Evolutionary conservation across 2,329 filamentous ascomycete species (phyloP).

Genomic region (Fusarium nygamai): DNA sequence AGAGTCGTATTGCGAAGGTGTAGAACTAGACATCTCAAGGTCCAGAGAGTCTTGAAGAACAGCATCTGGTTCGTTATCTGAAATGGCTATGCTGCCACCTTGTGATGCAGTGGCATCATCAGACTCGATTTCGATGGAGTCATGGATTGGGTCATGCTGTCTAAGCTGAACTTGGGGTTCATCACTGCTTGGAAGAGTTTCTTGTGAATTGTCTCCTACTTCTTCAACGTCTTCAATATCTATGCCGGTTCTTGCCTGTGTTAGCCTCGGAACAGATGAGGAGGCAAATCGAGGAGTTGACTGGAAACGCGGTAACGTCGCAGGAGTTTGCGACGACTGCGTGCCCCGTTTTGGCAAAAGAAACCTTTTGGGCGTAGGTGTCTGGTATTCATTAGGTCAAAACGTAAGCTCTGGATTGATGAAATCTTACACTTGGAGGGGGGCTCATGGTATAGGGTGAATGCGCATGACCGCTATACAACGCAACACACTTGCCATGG

Average conservation of each 20-base stretch:
- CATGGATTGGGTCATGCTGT: conserved; percentile 23
- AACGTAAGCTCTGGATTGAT: neutral
- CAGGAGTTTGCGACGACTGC: conserved; percentile 47
- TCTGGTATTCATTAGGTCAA: conserved; percentile 42
- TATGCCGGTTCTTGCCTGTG: conserved; percentile 39
- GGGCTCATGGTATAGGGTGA: conserved; percentile 40
- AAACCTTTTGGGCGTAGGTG: conserved; percentile 53
- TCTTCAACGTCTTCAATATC: conserved; percentile 50
- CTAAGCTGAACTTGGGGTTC: conserved; percentile 1
- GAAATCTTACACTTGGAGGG: conserved; percentile 39
- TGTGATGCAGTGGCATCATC: conserved; percentile 32
- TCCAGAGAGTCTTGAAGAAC: neutral
- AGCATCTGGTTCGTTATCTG: conserved; percentile 3
- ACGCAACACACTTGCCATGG: conserved; percentile 1
- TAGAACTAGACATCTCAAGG: conserved; percentile 5
- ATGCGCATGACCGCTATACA: conserved; percentile 24
- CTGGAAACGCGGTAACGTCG: conserved; percentile 47
- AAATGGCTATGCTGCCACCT: conserved; percentile 1
- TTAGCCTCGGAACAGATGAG: conserved; percentile 45
- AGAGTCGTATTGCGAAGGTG: neutral
- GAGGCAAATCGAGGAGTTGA: conserved; percentile 53
- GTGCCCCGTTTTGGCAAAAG: conserved; percentile 49
- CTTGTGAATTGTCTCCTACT: conserved; percentile 31
- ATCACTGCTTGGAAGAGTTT: conserved; percentile 6
- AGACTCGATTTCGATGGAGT: conserved; percentile 46